Evolutionary conservation across 352 stramenopile species (phyloP).

Genomic region (Chrysophaeum taylorii): DNA sequence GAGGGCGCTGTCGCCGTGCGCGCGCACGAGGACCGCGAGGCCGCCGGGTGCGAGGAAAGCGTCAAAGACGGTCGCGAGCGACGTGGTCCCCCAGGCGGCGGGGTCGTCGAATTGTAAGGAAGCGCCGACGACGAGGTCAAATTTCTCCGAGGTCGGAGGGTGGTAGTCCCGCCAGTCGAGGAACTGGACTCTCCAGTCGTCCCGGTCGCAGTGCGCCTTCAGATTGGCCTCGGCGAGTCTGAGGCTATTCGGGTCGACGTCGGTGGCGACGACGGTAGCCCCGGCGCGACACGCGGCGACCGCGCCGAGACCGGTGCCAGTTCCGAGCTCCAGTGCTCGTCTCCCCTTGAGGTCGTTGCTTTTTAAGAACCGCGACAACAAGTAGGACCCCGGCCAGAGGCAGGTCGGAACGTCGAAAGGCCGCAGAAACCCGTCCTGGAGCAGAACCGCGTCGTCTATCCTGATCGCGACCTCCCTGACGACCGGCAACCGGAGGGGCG

Average conservation of each 20-base stretch:
- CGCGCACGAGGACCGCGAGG: too few species aligned
- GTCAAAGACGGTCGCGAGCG: too few species aligned
- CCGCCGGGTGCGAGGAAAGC: too few species aligned
- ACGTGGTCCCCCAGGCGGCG: too few species aligned
- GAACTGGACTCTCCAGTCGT: too few species aligned
- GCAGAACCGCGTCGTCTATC: neutral
- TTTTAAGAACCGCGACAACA: neutral
- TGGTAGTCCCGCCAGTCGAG: neutral
- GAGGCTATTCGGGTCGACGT: neutral
- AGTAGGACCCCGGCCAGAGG: neutral
- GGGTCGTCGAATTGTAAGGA: neutral
- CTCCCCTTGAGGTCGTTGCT: too few species aligned
- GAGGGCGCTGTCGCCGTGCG: too few species aligned
- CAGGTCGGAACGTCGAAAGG: neutral
- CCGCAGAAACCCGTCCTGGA: neutral
- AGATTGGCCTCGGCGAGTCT: neutral
- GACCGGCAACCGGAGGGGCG: too few species aligned
- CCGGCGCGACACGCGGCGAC: neutral
- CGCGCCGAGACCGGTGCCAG: neutral
- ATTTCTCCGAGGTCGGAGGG: too few species aligned
- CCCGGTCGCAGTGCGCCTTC: too few species aligned
- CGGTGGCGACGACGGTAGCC: neutral
- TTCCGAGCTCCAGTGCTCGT: neutral
- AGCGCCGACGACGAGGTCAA: neutral
- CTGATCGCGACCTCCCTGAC: too few species aligned